Evolutionary conservation across 257 asterid genomes (phyloP).

Genomic region (Lantana camara): DNA sequence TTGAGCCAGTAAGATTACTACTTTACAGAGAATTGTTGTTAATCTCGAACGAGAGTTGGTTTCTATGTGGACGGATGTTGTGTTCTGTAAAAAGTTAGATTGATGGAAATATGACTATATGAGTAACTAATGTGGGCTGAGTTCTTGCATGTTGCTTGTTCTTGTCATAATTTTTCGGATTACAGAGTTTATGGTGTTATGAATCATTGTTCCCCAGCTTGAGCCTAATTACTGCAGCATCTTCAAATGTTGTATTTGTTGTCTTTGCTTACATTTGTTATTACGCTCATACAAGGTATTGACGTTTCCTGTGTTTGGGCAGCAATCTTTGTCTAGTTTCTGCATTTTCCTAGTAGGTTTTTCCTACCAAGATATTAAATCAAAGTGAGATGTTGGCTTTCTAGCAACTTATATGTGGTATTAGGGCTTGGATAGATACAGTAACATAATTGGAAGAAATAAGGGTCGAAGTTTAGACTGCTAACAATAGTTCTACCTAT

Average conservation of each 20-base stretch:
- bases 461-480: no score
- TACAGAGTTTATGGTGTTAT: background rate
- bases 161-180: background rate
- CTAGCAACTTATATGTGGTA: no score
- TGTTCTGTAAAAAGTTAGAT: constrained; percentile 4
- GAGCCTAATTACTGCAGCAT: background rate
- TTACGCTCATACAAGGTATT: no score
- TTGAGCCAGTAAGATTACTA: background rate
- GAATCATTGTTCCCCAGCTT: background rate
- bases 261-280: no score
- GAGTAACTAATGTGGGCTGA: background rate
- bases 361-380: background rate
- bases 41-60: background rate
- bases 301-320: background rate
- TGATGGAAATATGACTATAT: background rate
- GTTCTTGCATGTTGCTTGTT: background rate
- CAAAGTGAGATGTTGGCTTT: no score
- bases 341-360: background rate
- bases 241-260: background rate
- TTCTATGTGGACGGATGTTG: background rate
- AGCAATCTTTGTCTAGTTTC: background rate
- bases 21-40: background rate
- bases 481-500: no score
- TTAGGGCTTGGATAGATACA: no score
- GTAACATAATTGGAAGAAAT: no score